Conservation (phyloP, 768 basidiomycete genomes). For the Russula olivacea region DNA sequence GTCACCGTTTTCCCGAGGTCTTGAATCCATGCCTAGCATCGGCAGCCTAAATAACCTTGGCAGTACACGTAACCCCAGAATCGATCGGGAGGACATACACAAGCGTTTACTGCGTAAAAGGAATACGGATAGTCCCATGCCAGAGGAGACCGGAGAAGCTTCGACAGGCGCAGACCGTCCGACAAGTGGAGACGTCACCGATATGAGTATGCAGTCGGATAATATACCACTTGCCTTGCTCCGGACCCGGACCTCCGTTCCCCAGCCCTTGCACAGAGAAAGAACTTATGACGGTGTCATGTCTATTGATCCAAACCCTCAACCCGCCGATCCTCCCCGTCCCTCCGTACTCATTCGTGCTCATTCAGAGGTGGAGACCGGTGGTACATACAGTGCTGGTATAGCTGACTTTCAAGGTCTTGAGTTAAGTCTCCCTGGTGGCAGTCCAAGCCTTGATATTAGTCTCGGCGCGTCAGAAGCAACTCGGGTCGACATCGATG, state of each 20-base stretch:
- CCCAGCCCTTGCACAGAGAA: constrained; percentile 14
- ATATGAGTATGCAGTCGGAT: neutral
- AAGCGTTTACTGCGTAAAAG: constrained; percentile 42
- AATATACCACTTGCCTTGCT: neutral
- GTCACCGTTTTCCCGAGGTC: constrained; percentile 17
- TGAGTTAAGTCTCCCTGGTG: constrained; percentile 24
- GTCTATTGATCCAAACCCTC: constrained; percentile 32
- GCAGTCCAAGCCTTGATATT: constrained; percentile 11
- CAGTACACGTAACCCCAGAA: constrained; percentile 35
- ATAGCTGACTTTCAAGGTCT: constrained; percentile 26
- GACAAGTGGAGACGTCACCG: constrained; percentile 1
- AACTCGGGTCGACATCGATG: constrained; percentile 30
- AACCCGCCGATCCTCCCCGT: constrained; percentile 33
- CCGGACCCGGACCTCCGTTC: neutral
- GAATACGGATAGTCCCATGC: constrained; percentile 41
- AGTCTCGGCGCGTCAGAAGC: constrained; percentile 12
- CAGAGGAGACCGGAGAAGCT: constrained; percentile 14
- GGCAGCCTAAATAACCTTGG: constrained; percentile 26
- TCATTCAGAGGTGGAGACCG: constrained; percentile 25
- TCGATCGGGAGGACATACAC: constrained; percentile 51
- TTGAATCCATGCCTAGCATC: constrained; percentile 22
- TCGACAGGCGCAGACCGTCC: neutral
- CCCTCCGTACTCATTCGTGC: constrained; percentile 29
- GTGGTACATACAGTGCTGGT: constrained; percentile 12
- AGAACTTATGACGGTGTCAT: constrained; percentile 34